A percentile compares a stretch with the other conserved stretches of the same genome.
phyloP scores from a whole-genome alignment of 805 yeast genomes.

The Blastobotrys robertii region DNA sequence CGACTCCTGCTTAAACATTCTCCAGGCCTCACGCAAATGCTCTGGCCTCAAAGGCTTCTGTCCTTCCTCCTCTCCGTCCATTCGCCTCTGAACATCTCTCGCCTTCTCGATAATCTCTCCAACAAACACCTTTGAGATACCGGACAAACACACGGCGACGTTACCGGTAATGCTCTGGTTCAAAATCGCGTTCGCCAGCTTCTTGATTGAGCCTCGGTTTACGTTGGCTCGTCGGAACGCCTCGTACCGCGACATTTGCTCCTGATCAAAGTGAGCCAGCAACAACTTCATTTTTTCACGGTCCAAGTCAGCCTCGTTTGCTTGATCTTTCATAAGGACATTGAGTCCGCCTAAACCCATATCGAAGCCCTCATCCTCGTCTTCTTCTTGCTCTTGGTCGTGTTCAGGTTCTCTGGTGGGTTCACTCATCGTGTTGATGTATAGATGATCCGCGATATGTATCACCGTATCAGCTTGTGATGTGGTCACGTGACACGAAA shows the following conservation, averaged over 20 bases:
- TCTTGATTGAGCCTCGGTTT: conserved; percentile 66
- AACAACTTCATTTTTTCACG: conserved; percentile 37
- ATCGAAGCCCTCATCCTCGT: conserved; percentile 3
- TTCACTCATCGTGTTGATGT: background rate
- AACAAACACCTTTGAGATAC: conserved; percentile 79
- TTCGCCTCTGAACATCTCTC: conserved; percentile 51
- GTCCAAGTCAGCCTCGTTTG: conserved; percentile 20
- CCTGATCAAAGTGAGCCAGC: conserved; percentile 64
- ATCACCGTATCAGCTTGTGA: no score
- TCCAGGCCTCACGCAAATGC: conserved; percentile 83
- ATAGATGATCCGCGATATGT: no score
- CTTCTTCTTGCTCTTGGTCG: conserved; percentile 8
- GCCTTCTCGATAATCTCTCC: conserved; percentile 86
- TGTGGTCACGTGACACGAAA: no score
- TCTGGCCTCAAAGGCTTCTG: conserved; percentile 61
- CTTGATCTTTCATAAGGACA: background rate
- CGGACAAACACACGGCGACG: conserved; percentile 72
- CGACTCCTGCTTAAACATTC: conserved; percentile 58
- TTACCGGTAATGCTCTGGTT: conserved; percentile 75
- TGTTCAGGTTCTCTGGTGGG: conserved; percentile 1
- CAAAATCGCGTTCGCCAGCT: conserved; percentile 64
- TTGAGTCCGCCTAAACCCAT: conserved; percentile 1
- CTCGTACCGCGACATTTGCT: conserved; percentile 81
- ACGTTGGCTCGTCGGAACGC: conserved; percentile 72
- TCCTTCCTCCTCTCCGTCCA: conserved; percentile 18